Conservation (phyloP, 2,329 filamentous ascomycete species). For the Pseudopithomyces chartarum region DNA sequence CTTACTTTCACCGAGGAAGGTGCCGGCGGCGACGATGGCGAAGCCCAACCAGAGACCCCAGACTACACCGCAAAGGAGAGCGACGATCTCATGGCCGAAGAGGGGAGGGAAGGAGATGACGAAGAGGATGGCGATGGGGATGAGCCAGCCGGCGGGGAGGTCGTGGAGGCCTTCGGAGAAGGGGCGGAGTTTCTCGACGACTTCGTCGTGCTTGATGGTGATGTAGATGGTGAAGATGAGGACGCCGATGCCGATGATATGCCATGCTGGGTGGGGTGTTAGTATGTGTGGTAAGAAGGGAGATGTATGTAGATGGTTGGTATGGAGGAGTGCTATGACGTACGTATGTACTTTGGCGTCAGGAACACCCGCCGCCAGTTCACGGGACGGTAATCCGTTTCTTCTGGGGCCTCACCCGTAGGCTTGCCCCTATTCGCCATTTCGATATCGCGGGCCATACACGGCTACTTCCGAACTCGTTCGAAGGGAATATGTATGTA, state of each 20-base stretch:
- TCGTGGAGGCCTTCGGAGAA: slow-evolving; percentile 42
- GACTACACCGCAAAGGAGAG: slow-evolving; percentile 40
- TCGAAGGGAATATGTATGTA: too few relatives aligned
- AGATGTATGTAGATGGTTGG: too few relatives aligned
- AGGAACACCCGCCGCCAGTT: slow-evolving; percentile 42
- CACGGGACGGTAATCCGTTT: slow-evolving; percentile 39
- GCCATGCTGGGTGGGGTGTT: slow-evolving; percentile 31
- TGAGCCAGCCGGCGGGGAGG: slow-evolving; percentile 42
- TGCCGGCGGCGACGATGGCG: slow-evolving; percentile 39
- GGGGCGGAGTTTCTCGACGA: slow-evolving; percentile 40
- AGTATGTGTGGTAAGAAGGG: too few relatives aligned
- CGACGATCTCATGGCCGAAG: slow-evolving; percentile 42
- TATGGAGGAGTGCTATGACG: too few relatives aligned
- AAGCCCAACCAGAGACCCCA: slow-evolving; percentile 43
- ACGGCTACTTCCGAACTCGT: neutral
- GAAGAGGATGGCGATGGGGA: slow-evolving; percentile 40
- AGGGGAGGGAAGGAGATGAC: slow-evolving; percentile 43
- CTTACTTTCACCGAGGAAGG: slow-evolving; percentile 42
- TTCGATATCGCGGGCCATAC: slow-evolving; percentile 34
- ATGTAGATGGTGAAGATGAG: slow-evolving; percentile 34
- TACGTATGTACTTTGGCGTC: slow-evolving; percentile 43
- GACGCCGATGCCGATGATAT: slow-evolving; percentile 35
- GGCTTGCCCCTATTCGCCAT: slow-evolving; percentile 30
- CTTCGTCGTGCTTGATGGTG: slow-evolving; percentile 36
- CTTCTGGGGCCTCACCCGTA: slow-evolving; percentile 24